Evolutionary conservation across 306 rosid genomes (phyloP).

Genomic region (Lotus japonicus): DNA sequence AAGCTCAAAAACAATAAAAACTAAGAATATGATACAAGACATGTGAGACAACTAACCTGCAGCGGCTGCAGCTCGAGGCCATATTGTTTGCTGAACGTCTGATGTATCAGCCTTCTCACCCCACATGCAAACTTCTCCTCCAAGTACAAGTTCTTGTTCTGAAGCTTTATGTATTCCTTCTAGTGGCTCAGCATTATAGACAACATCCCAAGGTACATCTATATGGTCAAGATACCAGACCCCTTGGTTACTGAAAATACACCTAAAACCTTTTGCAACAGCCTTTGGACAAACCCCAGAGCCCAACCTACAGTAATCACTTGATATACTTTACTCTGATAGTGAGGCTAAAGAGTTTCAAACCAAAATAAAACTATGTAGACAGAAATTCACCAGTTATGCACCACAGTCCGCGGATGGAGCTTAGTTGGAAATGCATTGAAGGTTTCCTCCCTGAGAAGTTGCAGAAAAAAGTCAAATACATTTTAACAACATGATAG

Average conservation of each 20-base stretch:
- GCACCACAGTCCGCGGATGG: constrained; percentile 83
- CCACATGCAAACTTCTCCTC: constrained; percentile 99
- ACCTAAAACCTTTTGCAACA: constrained; percentile 77
- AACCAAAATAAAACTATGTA: constrained; percentile 5
- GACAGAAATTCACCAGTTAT: constrained; percentile 68
- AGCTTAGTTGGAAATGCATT: constrained; percentile 59
- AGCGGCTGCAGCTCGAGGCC: constrained; percentile 99
- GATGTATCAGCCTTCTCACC: constrained; percentile 77
- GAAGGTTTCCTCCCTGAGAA: constrained; percentile 96
- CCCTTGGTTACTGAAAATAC: constrained; percentile 94
- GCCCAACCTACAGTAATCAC: constrained; percentile 53
- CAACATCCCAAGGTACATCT: constrained; percentile 73
- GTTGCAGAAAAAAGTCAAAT: constrained; percentile 16
- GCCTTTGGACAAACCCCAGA: constrained; percentile 84
- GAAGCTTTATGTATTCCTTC: constrained; percentile 57
- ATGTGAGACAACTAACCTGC: constrained; percentile 53
- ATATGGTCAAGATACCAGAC: constrained; percentile 94
- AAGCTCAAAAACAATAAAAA: too few relatives aligned
- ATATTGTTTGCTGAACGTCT: constrained; percentile 80
- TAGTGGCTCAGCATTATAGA: constrained; percentile 74
- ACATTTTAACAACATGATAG: background rate
- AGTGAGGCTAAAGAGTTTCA: background rate
- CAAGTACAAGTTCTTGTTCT: constrained; percentile 70
- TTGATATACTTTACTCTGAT: constrained; percentile 6
- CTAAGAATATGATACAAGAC: background rate